Conservation (phyloP, 2,329 filamentous ascomycete species). For the Xylogone sp. region DNA sequence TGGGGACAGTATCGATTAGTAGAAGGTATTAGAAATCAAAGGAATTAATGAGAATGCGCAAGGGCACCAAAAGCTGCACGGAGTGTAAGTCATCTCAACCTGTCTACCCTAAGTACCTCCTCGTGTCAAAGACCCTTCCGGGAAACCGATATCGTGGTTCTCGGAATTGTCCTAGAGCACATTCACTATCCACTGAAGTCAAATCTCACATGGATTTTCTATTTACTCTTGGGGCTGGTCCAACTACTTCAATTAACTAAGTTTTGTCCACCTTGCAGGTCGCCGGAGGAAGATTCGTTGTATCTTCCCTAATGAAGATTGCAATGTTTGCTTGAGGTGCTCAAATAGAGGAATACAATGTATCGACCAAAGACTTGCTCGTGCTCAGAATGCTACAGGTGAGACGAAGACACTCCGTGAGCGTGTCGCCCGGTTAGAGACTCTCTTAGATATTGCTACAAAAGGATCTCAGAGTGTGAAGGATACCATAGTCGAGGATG, state of each 20-base stretch:
- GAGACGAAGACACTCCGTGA: constrained; percentile 1
- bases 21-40: no score
- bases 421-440: constrained; percentile 1
- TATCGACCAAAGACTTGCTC: constrained; percentile 32
- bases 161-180: no score
- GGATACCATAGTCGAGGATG: no score
- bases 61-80: not conserved
- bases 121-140: no score
- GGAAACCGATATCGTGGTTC: no score
- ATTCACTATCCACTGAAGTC: no score
- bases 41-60: no score
- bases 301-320: constrained; percentile 32
- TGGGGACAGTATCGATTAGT: no score
- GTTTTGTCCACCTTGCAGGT: constrained; percentile 26
- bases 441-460: not conserved
- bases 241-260: not conserved
- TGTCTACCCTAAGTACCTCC: no score
- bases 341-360: constrained; percentile 38
- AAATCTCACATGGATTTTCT: no score
- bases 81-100: not conserved
- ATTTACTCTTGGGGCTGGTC: no score
- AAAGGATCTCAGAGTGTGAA: not conserved
- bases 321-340: constrained; percentile 38
- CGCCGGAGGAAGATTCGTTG: constrained; percentile 44
- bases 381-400: not conserved